Evolutionary conservation across 2,329 filamentous ascomycete species (phyloP).

Genomic region (Lecanicillium sp.): DNA sequence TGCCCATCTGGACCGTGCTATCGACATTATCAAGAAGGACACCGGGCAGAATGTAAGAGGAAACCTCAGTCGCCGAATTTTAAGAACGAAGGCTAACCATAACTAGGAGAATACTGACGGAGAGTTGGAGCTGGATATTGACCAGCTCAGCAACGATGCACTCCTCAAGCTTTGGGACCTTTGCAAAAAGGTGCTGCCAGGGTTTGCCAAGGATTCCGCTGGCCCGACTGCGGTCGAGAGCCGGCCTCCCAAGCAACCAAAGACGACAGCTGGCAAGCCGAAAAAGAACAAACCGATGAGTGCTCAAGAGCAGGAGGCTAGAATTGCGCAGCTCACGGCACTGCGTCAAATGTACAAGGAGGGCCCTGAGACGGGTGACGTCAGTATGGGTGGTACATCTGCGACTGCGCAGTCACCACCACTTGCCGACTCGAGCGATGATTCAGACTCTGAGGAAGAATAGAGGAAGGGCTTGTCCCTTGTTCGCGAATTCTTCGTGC

Average conservation of each 20-base stretch:
- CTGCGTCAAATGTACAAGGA: slow-evolving; percentile 37
- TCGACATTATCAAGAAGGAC: slow-evolving; percentile 85
- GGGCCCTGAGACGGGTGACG: slow-evolving; percentile 24
- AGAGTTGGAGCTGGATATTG: slow-evolving; percentile 53
- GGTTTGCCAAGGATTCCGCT: slow-evolving; percentile 28
- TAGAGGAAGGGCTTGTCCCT: slow-evolving; percentile 21
- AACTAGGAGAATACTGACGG: slow-evolving; percentile 45
- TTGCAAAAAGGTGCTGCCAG: slow-evolving; percentile 33
- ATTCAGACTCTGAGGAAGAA: slow-evolving; percentile 40
- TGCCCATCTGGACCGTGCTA: slow-evolving; percentile 68
- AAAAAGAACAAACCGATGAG: slow-evolving; percentile 74
- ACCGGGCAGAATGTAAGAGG: slow-evolving; percentile 55
- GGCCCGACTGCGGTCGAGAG: slow-evolving; percentile 15
- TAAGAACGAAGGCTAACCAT: slow-evolving; percentile 21
- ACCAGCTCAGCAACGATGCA: slow-evolving; percentile 48
- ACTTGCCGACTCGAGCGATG: slow-evolving; percentile 30
- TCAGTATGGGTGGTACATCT: slow-evolving; percentile 15
- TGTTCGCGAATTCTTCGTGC: not conserved
- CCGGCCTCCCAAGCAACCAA: slow-evolving; percentile 21
- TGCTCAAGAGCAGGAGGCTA: slow-evolving; percentile 59
- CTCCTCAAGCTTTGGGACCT: slow-evolving; percentile 43
- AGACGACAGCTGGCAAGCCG: slow-evolving; percentile 38
- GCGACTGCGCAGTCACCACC: slow-evolving; percentile 15
- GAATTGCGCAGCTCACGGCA: slow-evolving; percentile 52
- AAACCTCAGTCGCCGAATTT: slow-evolving; percentile 40